Conservation (phyloP, 768 basidiomycete species). For the Trametopsis cervina region DNA sequence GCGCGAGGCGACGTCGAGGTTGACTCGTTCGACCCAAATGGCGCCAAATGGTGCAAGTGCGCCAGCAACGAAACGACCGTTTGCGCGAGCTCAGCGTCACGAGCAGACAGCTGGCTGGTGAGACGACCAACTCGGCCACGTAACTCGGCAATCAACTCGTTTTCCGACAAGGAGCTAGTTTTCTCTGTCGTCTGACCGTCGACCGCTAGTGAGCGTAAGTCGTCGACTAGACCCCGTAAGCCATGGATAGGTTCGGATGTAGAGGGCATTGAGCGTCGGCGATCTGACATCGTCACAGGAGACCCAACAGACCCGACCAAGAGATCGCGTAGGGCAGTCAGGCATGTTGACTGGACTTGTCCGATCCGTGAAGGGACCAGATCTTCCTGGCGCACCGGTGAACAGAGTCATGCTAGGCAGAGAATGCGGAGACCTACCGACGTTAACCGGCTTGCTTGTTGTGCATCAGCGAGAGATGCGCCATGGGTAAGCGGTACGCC, state of each 20-base stretch:
- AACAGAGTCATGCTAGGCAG: background rate
- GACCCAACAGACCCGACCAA: slow-evolving; percentile 45
- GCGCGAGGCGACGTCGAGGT: slow-evolving; percentile 1
- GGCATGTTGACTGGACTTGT: slow-evolving; percentile 64
- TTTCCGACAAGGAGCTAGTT: slow-evolving; percentile 26
- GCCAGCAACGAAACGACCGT: slow-evolving; percentile 64
- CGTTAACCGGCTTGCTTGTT: background rate
- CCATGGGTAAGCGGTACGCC: background rate
- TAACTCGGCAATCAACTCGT: slow-evolving; percentile 55
- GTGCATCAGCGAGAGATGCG: no score
- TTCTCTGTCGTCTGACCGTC: slow-evolving; percentile 41
- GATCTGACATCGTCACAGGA: slow-evolving; percentile 52
- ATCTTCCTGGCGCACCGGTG: slow-evolving; percentile 36
- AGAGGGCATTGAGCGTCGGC: slow-evolving; percentile 54
- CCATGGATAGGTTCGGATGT: slow-evolving; percentile 23
- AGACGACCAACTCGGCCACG: slow-evolving; percentile 44
- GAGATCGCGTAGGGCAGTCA: slow-evolving; percentile 67
- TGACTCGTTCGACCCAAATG: slow-evolving; percentile 9
- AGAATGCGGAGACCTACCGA: background rate
- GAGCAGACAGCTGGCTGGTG: slow-evolving; percentile 27
- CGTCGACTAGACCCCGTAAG: slow-evolving; percentile 54
- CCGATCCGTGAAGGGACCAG: slow-evolving; percentile 60
- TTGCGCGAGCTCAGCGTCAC: slow-evolving; percentile 57
- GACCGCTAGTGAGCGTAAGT: slow-evolving; percentile 46
- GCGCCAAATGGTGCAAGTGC: slow-evolving; percentile 46